Conservation (phyloP, 2,329 filamentous ascomycete genomes). For the Cryphonectria japonica region DNA sequence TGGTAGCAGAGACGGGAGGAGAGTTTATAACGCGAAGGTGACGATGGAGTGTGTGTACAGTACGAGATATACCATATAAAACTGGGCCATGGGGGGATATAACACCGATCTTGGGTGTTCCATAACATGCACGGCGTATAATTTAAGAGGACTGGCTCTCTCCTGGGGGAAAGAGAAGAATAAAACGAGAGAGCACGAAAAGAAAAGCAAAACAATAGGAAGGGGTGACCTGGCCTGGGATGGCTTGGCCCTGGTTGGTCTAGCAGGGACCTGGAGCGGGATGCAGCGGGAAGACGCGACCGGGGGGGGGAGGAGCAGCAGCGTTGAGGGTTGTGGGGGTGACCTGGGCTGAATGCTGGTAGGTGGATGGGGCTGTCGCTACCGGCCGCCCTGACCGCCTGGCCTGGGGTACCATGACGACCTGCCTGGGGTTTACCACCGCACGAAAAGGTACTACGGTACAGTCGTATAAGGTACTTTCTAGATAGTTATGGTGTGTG, state of each 20-base stretch:
- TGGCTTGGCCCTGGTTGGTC: neutral
- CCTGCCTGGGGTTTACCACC: neutral
- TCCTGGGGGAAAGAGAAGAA: neutral
- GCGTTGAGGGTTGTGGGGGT: neutral
- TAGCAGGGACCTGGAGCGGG: slow-evolving; percentile 3
- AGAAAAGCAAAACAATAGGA: neutral
- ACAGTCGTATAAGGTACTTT: neutral
- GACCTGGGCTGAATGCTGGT: neutral
- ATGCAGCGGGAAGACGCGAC: neutral
- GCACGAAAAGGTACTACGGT: neutral
- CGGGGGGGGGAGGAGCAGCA: neutral
- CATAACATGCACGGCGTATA: neutral
- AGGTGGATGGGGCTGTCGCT: slow-evolving; percentile 2
- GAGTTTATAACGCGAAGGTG: neutral
- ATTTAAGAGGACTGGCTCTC: neutral
- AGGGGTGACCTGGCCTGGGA: slow-evolving; percentile 1
- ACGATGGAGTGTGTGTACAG: neutral
- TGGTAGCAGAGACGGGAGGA: neutral
- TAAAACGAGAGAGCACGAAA: neutral
- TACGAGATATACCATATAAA: neutral
- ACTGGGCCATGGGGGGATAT: slow-evolving; percentile 2
- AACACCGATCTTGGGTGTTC: neutral
- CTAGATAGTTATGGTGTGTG: neutral
- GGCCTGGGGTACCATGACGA: neutral
- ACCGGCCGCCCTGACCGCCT: slow-evolving; percentile 6